Evolutionary conservation across 768 basidiomycete genomes (phyloP).

Genomic region (Suillus bovinus): DNA sequence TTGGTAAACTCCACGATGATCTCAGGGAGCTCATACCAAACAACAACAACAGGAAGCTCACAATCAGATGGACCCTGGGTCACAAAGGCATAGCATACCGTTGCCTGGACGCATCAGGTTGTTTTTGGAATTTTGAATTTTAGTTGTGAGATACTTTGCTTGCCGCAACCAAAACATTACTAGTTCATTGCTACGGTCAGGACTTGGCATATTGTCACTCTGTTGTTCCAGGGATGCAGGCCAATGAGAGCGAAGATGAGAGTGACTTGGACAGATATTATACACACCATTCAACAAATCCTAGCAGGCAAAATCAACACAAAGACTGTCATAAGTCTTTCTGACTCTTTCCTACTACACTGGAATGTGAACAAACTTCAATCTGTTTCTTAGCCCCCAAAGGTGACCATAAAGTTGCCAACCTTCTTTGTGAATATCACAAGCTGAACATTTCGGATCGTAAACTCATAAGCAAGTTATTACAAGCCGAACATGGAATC

Average conservation of each 20-base stretch:
- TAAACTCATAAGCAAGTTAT: constrained; percentile 22
- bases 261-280: background rate
- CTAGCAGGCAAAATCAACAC: background rate
- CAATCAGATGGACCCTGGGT: no score
- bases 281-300: background rate
- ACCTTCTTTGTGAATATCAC: constrained; percentile 20
- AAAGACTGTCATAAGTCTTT: background rate
- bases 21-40: no score
- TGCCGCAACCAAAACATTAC: no score
- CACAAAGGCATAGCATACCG: no score
- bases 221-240: background rate
- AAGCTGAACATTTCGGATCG: constrained; percentile 23
- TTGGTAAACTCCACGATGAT: no score
- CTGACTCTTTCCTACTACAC: background rate
- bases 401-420: background rate
- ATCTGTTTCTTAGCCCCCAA: background rate
- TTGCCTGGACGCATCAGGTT: no score
- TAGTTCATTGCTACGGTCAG: no score
- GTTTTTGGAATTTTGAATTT: no score
- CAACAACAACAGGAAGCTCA: no score
- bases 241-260: background rate
- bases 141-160: no score
- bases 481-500: constrained; percentile 28
- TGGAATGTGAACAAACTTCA: no score
- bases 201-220: background rate